Evolutionary conservation across 1,284 basidiomycete species (phyloP).

Genomic region (Uromyces viciae-fabae): DNA sequence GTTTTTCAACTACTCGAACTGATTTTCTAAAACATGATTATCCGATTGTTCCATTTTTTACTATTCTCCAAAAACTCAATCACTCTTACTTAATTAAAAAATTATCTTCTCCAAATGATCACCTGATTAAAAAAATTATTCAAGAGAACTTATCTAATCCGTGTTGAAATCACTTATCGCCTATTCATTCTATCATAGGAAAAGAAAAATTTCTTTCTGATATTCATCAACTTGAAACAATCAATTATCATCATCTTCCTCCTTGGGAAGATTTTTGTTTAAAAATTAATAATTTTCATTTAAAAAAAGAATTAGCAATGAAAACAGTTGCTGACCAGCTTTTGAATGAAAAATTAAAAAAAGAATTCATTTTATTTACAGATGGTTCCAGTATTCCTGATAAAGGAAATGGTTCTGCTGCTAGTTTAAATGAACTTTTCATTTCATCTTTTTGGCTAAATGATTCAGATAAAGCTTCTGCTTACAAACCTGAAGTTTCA

Average conservation of each 20-base stretch:
- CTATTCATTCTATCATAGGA: too few species aligned
- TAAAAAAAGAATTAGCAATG: background rate
- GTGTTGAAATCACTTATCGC: too few species aligned
- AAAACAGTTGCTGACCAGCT: background rate
- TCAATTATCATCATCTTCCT: background rate
- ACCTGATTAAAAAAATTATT: background rate
- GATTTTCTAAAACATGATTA: background rate
- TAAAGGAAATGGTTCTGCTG: background rate
- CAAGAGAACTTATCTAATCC: too few species aligned
- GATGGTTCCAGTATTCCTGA: background rate
- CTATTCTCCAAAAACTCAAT: background rate
- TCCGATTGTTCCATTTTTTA: background rate
- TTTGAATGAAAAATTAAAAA: background rate
- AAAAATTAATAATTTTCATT: background rate
- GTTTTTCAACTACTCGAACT: background rate
- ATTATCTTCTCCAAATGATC: background rate
- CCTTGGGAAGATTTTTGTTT: background rate
- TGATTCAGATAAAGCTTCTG: background rate
- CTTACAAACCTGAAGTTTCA: too few species aligned
- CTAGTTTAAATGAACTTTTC: background rate
- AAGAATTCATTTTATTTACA: background rate
- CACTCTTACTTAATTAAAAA: background rate
- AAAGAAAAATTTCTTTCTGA: too few species aligned
- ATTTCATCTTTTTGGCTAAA: background rate
- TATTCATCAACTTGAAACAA: background rate